Conservation (phyloP, 495 filamentous ascomycete genomes). For the Aspergillus incahuasiensis region DNA sequence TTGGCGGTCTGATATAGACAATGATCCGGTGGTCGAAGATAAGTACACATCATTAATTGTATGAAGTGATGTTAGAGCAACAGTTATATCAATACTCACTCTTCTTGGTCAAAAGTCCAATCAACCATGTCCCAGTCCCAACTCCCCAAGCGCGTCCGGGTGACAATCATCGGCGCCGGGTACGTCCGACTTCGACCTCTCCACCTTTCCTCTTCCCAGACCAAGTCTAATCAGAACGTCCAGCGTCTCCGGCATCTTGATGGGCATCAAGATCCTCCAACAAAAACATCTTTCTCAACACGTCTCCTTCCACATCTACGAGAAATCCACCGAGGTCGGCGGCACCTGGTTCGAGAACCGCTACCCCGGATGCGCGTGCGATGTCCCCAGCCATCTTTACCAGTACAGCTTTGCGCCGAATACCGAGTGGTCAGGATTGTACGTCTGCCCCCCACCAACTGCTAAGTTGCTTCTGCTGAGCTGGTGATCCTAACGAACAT, state of each 20-base stretch:
- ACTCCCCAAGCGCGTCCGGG: background rate
- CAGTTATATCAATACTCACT: too few species aligned
- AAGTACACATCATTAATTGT: too few species aligned
- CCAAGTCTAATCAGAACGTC: background rate
- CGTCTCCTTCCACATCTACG: background rate
- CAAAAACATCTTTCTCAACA: background rate
- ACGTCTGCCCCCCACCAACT: background rate
- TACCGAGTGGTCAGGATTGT: background rate
- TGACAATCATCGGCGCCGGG: background rate
- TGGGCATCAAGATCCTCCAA: background rate
- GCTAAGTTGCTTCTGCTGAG: too few species aligned
- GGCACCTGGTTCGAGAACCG: conserved; percentile 14
- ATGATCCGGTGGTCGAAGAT: background rate
- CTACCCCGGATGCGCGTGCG: conserved; percentile 3
- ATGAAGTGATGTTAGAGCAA: too few species aligned
- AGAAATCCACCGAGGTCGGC: background rate
- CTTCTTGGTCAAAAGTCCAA: too few species aligned
- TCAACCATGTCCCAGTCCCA: background rate
- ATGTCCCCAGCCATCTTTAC: background rate
- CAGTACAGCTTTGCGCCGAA: conserved; percentile 2
- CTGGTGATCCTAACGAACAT: too few species aligned
- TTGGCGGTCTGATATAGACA: background rate
- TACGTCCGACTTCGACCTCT: background rate
- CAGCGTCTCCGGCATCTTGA: background rate
- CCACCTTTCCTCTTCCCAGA: background rate